These are phyloP conservation scores for Juglanconis sp. DNA, from an alignment of 2,329 filamentous ascomycete species.

Conservation along the genomic window DNA sequence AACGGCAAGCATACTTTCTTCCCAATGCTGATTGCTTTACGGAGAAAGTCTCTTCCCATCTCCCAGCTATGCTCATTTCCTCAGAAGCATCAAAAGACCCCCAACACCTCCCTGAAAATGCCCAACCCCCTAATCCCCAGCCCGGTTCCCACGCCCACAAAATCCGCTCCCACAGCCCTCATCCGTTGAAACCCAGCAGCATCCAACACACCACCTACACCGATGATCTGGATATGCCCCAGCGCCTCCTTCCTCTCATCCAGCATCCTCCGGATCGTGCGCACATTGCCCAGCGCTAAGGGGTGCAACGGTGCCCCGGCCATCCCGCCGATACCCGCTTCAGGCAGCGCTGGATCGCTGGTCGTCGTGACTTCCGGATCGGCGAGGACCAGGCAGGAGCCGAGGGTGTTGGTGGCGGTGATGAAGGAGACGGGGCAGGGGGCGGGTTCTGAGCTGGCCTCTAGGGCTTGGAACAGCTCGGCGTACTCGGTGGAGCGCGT, in stretches of 20 bases:
- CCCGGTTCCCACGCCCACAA: constrained; percentile 68
- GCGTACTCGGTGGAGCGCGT: constrained; percentile 66
- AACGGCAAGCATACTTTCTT: no score
- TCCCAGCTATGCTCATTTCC: no score
- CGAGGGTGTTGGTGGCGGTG: constrained; percentile 71
- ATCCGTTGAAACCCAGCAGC: constrained; percentile 61
- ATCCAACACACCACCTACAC: constrained; percentile 70
- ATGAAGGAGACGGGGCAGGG: constrained; percentile 59
- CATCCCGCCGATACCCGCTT: constrained; percentile 64
- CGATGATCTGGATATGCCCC: constrained; percentile 60
- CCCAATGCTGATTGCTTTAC: no score
- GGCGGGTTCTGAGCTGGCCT: constrained; percentile 22
- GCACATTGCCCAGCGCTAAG: constrained; percentile 71
- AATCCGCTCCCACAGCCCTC: constrained; percentile 61
- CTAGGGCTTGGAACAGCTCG: constrained; percentile 51
- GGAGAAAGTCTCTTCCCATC: no score
- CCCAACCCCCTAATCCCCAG: constrained; percentile 59
- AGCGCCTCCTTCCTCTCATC: constrained; percentile 44
- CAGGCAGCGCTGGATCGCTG: constrained; percentile 48
- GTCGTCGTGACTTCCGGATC: constrained; percentile 8
- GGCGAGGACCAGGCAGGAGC: constrained; percentile 60
- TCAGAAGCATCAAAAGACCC: constrained; percentile 4
- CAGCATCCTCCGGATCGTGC: constrained; percentile 60
- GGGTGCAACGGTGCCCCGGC: constrained; percentile 71
- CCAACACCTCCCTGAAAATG: constrained; percentile 59